Percentiles rank a stretch among this genome's conserved stretches.
phyloP scores from a whole-genome alignment of 768 basidiomycete genomes.

The Tricholoma sp. region DNA sequence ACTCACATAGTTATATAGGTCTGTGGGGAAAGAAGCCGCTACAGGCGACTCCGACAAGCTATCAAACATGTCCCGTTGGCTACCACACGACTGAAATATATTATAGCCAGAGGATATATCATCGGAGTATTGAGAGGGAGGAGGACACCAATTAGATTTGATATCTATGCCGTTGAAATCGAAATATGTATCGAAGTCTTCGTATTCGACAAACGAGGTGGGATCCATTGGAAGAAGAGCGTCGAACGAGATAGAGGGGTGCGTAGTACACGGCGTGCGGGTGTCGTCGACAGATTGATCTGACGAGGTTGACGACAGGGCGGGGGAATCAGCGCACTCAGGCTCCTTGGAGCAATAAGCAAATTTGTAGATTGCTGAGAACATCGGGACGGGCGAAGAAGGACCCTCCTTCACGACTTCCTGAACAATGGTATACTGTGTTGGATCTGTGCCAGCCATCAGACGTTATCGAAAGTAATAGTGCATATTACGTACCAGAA shows the following conservation, averaged over 20 bases:
- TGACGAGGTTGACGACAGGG: slow-evolving; percentile 7
- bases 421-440: slow-evolving; percentile 62
- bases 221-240: slow-evolving; percentile 16
- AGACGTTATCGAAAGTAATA: background rate
- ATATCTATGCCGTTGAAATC: slow-evolving; percentile 7
- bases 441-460: slow-evolving; percentile 45
- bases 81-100: slow-evolving; percentile 4
- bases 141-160: slow-evolving; percentile 10
- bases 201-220: slow-evolving; percentile 4
- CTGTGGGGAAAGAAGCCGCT: slow-evolving; percentile 23
- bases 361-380: slow-evolving; percentile 59
- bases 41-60: slow-evolving; percentile 14
- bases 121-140: slow-evolving; percentile 10
- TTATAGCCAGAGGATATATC: slow-evolving; percentile 11
- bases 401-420: slow-evolving; percentile 42
- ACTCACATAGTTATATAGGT: slow-evolving; percentile 31
- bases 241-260: slow-evolving; percentile 14
- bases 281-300: slow-evolving; percentile 8
- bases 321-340: slow-evolving; percentile 11
- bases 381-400: slow-evolving; percentile 30
- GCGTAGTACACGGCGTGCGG: background rate
- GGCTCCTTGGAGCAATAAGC: slow-evolving; percentile 26
- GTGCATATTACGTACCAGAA: slow-evolving; percentile 36
- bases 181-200: slow-evolving; percentile 12
- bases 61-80: slow-evolving; percentile 14